Evolutionary conservation across 2,329 filamentous ascomycete species (phyloP).

Genomic region (Ascochyta rabiei): DNA sequence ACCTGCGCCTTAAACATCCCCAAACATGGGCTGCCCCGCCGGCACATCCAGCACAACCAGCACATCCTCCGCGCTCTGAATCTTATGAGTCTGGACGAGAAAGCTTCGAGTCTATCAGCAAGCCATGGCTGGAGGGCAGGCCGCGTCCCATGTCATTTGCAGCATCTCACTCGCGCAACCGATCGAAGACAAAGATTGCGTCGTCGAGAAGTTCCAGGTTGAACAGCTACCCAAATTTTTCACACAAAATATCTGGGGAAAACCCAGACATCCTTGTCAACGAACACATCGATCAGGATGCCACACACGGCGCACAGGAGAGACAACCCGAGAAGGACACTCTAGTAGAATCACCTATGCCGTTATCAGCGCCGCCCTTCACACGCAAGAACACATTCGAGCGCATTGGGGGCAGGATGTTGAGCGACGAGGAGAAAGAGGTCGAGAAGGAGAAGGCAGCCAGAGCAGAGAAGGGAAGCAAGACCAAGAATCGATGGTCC

Average conservation of each 20-base stretch:
- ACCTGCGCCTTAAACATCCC: constrained; percentile 21
- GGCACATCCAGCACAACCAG: constrained; percentile 18
- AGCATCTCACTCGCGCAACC: constrained; percentile 30
- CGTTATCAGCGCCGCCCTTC: constrained; percentile 17
- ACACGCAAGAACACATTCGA: constrained; percentile 14
- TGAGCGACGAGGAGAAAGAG: constrained; percentile 16
- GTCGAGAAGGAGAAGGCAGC: constrained; percentile 22
- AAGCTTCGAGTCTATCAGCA: constrained; percentile 23
- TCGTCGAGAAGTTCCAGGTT: constrained; percentile 35
- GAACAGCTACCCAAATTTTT: constrained; percentile 34
- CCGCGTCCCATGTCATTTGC: constrained; percentile 36
- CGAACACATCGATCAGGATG: constrained; percentile 32
- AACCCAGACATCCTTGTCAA: constrained; percentile 21
- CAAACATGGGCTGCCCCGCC: constrained; percentile 23
- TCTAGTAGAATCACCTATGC: constrained; percentile 30
- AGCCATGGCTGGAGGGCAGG: constrained; percentile 23
- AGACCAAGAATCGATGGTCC: constrained; percentile 32
- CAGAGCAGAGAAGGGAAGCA: constrained; percentile 17
- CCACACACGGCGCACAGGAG: constrained; percentile 24
- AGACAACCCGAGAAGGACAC: constrained; percentile 6
- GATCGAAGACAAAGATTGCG: constrained; percentile 36
- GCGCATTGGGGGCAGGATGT: constrained; percentile 10
- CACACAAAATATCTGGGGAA: constrained; percentile 27
- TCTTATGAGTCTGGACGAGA: constrained; percentile 11
- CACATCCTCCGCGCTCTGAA: constrained; percentile 18